Evolutionary conservation across 768 basidiomycete genomes (phyloP).

Genomic region (Lactarius psammicola): DNA sequence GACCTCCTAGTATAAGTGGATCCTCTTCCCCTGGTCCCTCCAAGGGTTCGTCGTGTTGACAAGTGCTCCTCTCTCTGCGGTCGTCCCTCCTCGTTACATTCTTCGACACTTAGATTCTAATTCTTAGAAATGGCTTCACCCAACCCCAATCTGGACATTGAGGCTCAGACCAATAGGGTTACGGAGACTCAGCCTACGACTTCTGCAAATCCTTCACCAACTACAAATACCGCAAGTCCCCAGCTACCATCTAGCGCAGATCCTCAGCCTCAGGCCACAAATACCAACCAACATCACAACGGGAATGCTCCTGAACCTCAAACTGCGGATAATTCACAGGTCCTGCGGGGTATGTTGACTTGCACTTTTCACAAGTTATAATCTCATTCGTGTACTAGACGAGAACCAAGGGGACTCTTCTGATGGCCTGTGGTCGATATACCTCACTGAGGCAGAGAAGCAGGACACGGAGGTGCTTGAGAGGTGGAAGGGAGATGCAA

Average conservation of each 20-base stretch:
- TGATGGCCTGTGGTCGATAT: conserved; percentile 15
- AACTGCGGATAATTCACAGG: neutral
- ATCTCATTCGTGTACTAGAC: neutral
- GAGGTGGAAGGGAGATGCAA: conserved; percentile 12
- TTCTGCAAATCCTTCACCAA: neutral
- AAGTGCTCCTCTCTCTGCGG: neutral
- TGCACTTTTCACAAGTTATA: neutral
- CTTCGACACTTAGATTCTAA: neutral
- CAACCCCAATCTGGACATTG: neutral
- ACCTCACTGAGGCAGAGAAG: conserved; percentile 15
- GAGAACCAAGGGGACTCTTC: conserved; percentile 8
- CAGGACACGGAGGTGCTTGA: conserved; percentile 6
- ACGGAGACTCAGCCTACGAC: neutral
- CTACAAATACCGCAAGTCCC: neutral
- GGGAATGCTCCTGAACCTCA: neutral
- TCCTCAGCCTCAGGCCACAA: neutral
- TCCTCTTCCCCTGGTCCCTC: neutral
- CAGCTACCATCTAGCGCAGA: neutral
- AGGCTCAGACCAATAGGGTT: neutral
- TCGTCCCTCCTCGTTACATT: neutral
- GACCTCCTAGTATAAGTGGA: neutral
- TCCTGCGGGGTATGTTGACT: neutral
- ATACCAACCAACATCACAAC: neutral
- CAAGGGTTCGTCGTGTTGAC: neutral
- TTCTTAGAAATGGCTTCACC: neutral